A percentile compares a stretch with the other conserved stretches of the same genome.
These are phyloP conservation scores for Tephrocybe sp. DNA, from an alignment of 768 basidiomycete species.

Conservation along the genomic window DNA sequence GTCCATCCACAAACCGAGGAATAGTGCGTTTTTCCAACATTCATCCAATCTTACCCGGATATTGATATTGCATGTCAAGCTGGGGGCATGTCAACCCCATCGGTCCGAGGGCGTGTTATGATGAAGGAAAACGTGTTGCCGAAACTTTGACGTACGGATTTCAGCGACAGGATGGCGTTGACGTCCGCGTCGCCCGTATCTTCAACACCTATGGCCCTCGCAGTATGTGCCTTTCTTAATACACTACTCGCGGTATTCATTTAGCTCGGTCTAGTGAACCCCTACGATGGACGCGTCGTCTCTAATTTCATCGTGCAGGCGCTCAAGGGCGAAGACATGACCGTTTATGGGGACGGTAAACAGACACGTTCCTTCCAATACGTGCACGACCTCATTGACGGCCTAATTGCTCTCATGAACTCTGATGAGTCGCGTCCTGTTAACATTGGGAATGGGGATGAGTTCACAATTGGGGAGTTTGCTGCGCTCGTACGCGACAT, in stretches of 20 bases:
- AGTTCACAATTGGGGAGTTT: slow-evolving; percentile 95
- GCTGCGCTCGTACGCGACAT: slow-evolving; percentile 90
- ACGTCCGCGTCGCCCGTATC: slow-evolving; percentile 96
- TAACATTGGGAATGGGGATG: slow-evolving; percentile 95
- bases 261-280: slow-evolving; percentile 69
- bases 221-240: slow-evolving; percentile 43
- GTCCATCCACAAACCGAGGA: slow-evolving; percentile 97
- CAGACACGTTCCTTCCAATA: slow-evolving; percentile 98
- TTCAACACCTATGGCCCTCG: slow-evolving; percentile 96
- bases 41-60: slow-evolving; percentile 10
- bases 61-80: slow-evolving; percentile 37
- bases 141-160: slow-evolving; percentile 98
- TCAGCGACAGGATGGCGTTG: slow-evolving; percentile 91
- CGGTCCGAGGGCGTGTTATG: slow-evolving; percentile 98
- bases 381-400: slow-evolving; percentile 96
- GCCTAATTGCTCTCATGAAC: slow-evolving; percentile 93
- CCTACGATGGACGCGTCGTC: slow-evolving; percentile 94
- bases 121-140: slow-evolving; percentile 98
- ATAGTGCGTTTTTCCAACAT: slow-evolving; percentile 58
- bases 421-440: slow-evolving; percentile 90
- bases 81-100: slow-evolving; percentile 99
- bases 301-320: slow-evolving; percentile 99
- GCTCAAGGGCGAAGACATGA: slow-evolving; percentile 94
- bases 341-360: slow-evolving; percentile 91
- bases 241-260: slow-evolving; percentile 17